These are phyloP conservation scores for Vanrija humicola DNA, from an alignment of 1,284 basidiomycete genomes.

Conservation along the genomic window DNA sequence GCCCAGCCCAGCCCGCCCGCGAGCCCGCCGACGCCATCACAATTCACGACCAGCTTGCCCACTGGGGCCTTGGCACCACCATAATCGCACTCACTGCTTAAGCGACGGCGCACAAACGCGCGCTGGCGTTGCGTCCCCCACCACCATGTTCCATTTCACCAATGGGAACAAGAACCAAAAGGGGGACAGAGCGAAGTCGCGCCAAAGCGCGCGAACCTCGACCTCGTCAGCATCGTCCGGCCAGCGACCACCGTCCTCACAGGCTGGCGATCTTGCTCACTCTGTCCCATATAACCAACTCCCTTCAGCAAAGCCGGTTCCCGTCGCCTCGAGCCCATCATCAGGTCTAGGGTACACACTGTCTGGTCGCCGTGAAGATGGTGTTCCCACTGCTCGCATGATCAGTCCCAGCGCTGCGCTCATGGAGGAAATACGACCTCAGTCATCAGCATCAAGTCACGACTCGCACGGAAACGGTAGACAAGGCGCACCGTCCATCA, in stretches of 20 bases:
- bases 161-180: too few relatives aligned
- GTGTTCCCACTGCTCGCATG: neutral
- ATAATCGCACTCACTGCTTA: neutral
- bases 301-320: conserved; percentile 19
- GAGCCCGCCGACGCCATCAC: neutral
- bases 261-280: conserved; percentile 12
- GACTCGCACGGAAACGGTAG: neutral
- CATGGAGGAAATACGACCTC: neutral
- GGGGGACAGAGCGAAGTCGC: neutral
- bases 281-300: conserved; percentile 35
- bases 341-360: neutral
- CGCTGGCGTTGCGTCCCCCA: too few relatives aligned
- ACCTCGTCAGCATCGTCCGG: neutral
- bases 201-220: conserved; percentile 3
- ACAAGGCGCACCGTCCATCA: neutral
- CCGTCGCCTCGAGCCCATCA: conserved; percentile 33
- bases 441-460: neutral
- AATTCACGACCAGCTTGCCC: neutral
- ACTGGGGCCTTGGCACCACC: conserved; percentile 11
- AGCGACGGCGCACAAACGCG: too few relatives aligned
- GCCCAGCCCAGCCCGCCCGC: neutral
- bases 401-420: neutral
- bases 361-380: too few relatives aligned
- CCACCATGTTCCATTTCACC: too few relatives aligned
- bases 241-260: neutral